These are phyloP conservation scores for Geranium incanum DNA, from an alignment of 441 rosid genomes.

Conservation along the genomic window DNA sequence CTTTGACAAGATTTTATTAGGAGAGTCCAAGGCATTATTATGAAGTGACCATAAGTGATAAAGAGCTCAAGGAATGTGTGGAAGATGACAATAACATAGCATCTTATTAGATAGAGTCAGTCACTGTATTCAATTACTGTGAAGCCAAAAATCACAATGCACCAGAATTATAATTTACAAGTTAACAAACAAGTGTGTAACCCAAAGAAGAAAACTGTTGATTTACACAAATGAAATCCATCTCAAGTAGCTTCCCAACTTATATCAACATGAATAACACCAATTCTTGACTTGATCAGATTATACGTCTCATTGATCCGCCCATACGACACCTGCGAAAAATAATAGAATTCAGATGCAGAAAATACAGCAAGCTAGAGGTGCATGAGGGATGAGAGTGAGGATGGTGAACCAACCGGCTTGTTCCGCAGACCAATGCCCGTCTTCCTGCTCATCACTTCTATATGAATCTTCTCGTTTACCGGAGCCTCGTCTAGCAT, in stretches of 20 bases:
- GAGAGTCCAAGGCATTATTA: too few relatives aligned
- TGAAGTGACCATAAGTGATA: too few relatives aligned
- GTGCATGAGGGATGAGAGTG: neutral
- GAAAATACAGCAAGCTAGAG: neutral
- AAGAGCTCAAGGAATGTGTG: too few relatives aligned
- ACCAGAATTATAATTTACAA: neutral
- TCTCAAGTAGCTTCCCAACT: constrained; percentile 28
- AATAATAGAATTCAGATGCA: neutral
- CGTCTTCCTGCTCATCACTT: constrained; percentile 28
- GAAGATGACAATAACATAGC: neutral
- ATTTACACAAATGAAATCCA: neutral
- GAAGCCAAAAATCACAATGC: neutral
- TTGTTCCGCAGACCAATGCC: constrained; percentile 24
- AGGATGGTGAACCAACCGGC: constrained; percentile 12
- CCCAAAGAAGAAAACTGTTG: neutral
- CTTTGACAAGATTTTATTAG: too few relatives aligned
- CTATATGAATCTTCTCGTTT: constrained; percentile 30
- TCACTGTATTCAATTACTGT: neutral
- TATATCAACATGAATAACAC: constrained; percentile 26
- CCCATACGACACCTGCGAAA: constrained; percentile 23
- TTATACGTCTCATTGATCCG: constrained; percentile 27
- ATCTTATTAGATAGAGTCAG: neutral
- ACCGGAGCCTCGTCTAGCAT: constrained; percentile 33
- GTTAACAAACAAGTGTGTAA: neutral
- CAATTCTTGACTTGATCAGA: constrained; percentile 24